These are phyloP conservation scores for Massarina eburnea DNA, from an alignment of 2,329 filamentous ascomycete genomes.

Conservation along the genomic window DNA sequence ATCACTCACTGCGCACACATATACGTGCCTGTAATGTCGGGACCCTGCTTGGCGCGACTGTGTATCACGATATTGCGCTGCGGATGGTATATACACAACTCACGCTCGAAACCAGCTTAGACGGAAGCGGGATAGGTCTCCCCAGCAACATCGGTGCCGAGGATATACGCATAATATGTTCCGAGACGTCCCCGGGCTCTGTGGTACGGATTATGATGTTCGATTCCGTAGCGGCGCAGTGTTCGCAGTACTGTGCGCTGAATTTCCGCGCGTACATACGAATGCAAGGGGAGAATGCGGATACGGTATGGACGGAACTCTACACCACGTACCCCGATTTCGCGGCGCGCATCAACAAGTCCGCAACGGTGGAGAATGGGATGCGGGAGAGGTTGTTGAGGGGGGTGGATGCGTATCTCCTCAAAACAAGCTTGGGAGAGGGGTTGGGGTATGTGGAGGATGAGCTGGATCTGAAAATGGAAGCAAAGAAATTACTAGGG, in stretches of 20 bases:
- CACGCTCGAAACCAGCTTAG: background rate
- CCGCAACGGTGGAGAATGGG: background rate
- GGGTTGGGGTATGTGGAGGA: background rate
- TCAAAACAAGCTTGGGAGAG: background rate
- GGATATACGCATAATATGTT: too few relatives aligned
- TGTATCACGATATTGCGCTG: slow-evolving; percentile 12
- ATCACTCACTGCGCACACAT: slow-evolving; percentile 10
- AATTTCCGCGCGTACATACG: too few relatives aligned
- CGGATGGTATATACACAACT: slow-evolving; percentile 8
- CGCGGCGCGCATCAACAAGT: background rate
- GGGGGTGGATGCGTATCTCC: background rate
- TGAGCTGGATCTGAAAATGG: background rate
- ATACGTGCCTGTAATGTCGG: slow-evolving; percentile 14
- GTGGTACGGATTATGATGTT: background rate
- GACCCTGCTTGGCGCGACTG: slow-evolving; percentile 3
- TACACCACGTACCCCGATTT: background rate
- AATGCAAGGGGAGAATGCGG: background rate
- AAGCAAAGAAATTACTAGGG: too few relatives aligned
- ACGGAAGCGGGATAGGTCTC: background rate
- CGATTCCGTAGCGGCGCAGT: background rate
- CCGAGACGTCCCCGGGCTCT: too few relatives aligned
- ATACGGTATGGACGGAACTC: background rate
- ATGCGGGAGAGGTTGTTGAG: background rate
- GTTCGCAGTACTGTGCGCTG: too few relatives aligned
- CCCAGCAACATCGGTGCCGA: too few relatives aligned